Conservation (phyloP, 1,139 yeast species). For the Saccharomyces uvarum region DNA sequence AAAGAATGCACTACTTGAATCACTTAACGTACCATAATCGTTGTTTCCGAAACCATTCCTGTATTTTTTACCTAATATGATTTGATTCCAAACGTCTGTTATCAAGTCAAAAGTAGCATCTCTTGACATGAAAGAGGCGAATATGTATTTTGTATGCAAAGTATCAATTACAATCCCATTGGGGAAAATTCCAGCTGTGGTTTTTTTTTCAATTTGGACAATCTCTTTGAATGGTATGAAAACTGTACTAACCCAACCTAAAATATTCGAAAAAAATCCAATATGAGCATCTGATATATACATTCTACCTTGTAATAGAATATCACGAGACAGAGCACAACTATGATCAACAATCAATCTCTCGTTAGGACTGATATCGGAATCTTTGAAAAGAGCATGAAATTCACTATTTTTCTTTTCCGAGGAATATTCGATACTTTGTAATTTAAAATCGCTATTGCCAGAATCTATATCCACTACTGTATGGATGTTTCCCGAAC, state of each 20-base stretch:
- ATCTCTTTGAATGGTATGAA: constrained; percentile 63
- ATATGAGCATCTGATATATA: constrained; percentile 53
- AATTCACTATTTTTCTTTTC: constrained; percentile 53
- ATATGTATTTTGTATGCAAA: constrained; percentile 59
- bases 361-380: constrained; percentile 43
- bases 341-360: constrained; percentile 55
- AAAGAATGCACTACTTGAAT: constrained; percentile 9
- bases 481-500: constrained; percentile 14
- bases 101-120: constrained; percentile 58
- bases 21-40: constrained; percentile 11
- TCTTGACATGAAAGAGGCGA: constrained; percentile 65
- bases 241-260: constrained; percentile 66
- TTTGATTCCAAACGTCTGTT: constrained; percentile 52
- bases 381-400: constrained; percentile 50
- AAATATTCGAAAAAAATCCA: constrained; percentile 63
- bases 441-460: constrained; percentile 16
- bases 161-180: constrained; percentile 68
- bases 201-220: constrained; percentile 61
- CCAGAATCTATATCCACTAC: constrained; percentile 13
- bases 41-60: constrained; percentile 18
- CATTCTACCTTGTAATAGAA: constrained; percentile 63
- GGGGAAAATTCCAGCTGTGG: constrained; percentile 67
- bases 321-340: constrained; percentile 67
- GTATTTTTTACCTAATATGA: constrained; percentile 28
- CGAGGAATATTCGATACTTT: constrained; percentile 30